Evolutionary conservation across 1,139 yeast species (phyloP), one percentile per base, ranked within the genome.

Genomic region (Nakaseomyces uthaithaninus): DNA sequence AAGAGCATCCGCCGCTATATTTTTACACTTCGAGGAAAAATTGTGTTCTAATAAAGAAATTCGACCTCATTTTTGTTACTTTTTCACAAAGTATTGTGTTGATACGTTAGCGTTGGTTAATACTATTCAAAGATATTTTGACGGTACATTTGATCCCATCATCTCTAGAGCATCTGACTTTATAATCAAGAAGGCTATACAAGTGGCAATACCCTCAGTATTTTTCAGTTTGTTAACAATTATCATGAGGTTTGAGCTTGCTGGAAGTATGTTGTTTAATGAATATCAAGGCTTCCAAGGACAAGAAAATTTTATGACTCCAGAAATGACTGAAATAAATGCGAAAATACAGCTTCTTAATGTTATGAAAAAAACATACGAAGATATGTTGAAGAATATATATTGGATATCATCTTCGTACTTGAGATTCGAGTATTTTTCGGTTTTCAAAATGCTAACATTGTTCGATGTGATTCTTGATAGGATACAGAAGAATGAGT

Each of bases 401-500:
- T 50, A 55, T 38, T 41, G 44, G 12, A 39, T 52, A 5, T 52
- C 53, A 6, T 52, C 61, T 1, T 43, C 43, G 16, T 41, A 53
- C 31, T 42, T 57, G 19, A 51, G 62, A 41, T 55, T 55, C 33
- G 47, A 56, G 3, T 57, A 55, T 36, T 59, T 53, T 37, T 53
- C 63, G 3, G 54, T 52, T 4, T 59, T 60, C 47, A 59, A 60
- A 34, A 49, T 57, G 47, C 37, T 57, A 15, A 45, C 57, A 3
- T 46, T 56, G 35, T 55, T 55, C 43, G 63, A 60, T 39, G 49
- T 53, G n/a, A 46, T 60, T 11, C 43, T 54, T 15, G 51, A 52
- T 31, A 46, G 49, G 19, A 39, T 52, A 17, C 47, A 49, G 26
- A 53, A 52, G 26, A 55, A 52, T 20, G 53, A 58, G 15, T 27